Base-by-base conservation (phyloP, 108 stramenopile genomes). In the Fragilaria crotonensis region DNA sequence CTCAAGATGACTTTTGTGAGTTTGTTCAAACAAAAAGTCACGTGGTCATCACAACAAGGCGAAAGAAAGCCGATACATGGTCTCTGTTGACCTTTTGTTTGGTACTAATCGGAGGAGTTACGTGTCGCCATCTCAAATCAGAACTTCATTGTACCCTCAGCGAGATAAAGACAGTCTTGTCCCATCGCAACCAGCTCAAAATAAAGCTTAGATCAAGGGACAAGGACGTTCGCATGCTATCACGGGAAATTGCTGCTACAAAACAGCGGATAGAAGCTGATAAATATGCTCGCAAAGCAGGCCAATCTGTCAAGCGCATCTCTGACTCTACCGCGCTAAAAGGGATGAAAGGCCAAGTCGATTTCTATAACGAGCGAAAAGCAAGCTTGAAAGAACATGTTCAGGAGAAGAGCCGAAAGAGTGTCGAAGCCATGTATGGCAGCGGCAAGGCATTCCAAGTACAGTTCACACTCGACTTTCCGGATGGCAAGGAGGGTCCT, bases 391-490 rank as follows among this genome's bases (percentile, higher is more conserved):
- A 57, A 33, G 46, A 62, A 25, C 57, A 54, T 21, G 73, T 74
- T 9, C 67, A 53, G 48, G 54, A 50, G 30, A 57, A 64, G 2
- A 67, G 65, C 48, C 66, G 56, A 41, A 51, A 48, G 14, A 60
- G 63, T 30, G 59, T 68, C 23, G 51, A 69, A 11, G 50, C 31
- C 4, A 75, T 66, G 31, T 80, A 72, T 25, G 72, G 72, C 0
- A 31, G 50, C n/a, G 72, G 67, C 3, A 41, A 41, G 14, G 54
- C 59, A 22, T 46, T 64, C 14, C 57, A 53, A 4, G 72, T 74
- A 4, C 48, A 68, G 52, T 26, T 74, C 18, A 45, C 59, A 33
- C 49, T 74, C 28, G 62, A 62, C 14, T 74, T 74, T 25, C 66
- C 60, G 5, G 48, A 59, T 22, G 26, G 31, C 7, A 23, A 52